phyloP scores from a whole-genome alignment of 192 early-diverging fungal species.

The Linnemannia exigua region DNA sequence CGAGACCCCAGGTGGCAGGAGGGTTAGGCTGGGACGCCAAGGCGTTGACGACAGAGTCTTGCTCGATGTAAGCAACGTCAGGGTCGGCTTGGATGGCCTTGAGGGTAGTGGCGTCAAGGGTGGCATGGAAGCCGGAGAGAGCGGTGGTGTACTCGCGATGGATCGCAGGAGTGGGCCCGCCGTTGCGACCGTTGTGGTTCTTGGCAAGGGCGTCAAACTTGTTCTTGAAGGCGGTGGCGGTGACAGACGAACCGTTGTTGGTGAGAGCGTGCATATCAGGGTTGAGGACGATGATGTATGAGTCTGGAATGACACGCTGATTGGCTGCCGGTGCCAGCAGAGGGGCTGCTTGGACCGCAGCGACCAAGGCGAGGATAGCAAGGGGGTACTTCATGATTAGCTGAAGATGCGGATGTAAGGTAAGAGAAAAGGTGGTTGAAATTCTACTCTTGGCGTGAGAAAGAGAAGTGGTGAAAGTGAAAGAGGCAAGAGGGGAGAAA shows the following conservation, averaged over 20 bases:
- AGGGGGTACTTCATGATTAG: constrained; percentile 47
- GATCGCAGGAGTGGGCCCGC: constrained; percentile 33
- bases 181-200: constrained; percentile 33
- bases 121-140: constrained; percentile 25
- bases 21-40: constrained; percentile 68
- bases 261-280: constrained; percentile 14
- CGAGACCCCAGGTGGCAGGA: constrained; percentile 91
- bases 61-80: constrained; percentile 85
- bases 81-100: constrained; percentile 33
- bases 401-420: too few species aligned
- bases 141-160: constrained; percentile 18
- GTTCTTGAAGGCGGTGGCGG: constrained; percentile 12
- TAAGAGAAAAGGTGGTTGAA: too few species aligned
- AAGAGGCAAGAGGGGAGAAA: neutral
- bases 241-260: neutral
- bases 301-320: constrained; percentile 34
- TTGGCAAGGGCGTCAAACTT: constrained; percentile 44
- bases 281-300: constrained; percentile 51
- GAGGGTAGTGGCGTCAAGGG: constrained; percentile 31
- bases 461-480: neutral
- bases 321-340: constrained; percentile 15
- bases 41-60: constrained; percentile 81
- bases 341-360: constrained; percentile 37
- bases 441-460: too few species aligned
- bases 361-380: constrained; percentile 31